Percentiles rank a stretch among this genome's conserved stretches.
These are phyloP conservation scores for Neoarthrinium moseri DNA, from an alignment of 2,329 filamentous ascomycete species.

Conservation along the genomic window DNA sequence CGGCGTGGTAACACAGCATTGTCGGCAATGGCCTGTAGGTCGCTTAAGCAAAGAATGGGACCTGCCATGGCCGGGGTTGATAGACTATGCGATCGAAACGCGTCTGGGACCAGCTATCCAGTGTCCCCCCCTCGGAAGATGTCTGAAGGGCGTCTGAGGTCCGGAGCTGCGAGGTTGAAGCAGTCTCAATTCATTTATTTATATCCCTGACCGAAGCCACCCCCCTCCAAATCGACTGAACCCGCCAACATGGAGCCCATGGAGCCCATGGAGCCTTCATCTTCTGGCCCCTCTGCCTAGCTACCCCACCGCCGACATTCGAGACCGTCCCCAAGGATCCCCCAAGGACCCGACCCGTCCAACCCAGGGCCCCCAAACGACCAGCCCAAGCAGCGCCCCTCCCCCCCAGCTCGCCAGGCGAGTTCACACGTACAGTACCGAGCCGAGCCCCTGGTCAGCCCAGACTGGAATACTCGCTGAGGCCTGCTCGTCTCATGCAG, in stretches of 20 bases:
- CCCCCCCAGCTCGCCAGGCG: too few relatives aligned
- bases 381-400: too few relatives aligned
- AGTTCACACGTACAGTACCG: constrained; percentile 5
- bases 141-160: background rate
- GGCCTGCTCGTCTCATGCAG: constrained; percentile 11
- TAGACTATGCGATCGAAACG: background rate
- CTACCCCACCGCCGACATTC: background rate
- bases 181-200: background rate
- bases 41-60: background rate
- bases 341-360: too few relatives aligned
- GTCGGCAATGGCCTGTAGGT: background rate
- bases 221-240: background rate
- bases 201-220: background rate
- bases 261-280: background rate
- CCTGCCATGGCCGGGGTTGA: too few relatives aligned
- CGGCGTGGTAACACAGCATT: background rate
- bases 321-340: background rate
- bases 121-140: background rate
- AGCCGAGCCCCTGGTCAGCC: constrained; percentile 3
- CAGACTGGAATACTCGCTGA: background rate
- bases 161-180: background rate
- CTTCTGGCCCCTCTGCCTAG: background rate
- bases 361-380: too few relatives aligned
- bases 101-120: background rate
- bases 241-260: too few relatives aligned